Evolutionary conservation across 2,329 filamentous ascomycete species (phyloP), one percentile per base, ranked within the genome.

Genomic region (Alternaria angustiovoidea): DNA sequence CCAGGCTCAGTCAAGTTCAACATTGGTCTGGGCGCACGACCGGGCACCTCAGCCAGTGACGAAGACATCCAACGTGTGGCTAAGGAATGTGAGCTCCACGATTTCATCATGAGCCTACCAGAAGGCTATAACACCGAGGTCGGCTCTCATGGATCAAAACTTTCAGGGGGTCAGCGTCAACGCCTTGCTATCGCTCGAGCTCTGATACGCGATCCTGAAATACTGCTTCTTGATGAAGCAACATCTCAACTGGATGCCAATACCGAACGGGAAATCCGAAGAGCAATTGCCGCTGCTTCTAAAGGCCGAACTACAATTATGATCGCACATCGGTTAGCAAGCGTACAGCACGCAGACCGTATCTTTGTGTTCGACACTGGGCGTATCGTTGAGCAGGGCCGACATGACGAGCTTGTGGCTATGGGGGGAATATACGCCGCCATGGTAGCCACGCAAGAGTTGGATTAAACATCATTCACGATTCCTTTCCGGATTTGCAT

Each of bases 281-380:
- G 73, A 38, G 78, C 81, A 1, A 76, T 83, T 36, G 75, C 74
- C 8, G 77, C 76, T 20, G 81, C 80, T 14, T 75, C 79, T 5
- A 72, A 75, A 44, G 81, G 78, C 4, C 73, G 80, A 54, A 87
- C 92, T 2, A 91, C 91, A 62, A 82, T 95, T 3, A 90, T 91
- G 3, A 91, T 95, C 11, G 92, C 92, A 1, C 92, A 94, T 75
- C 83, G 91, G 14, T 81, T 94, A 49, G 89, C 89, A 0, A 94
- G 90, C 12, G 88, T 94, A 20, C 91, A 91, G 75, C 90, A 93
- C 67, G 90, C 91, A 1, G 89, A 94, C 74, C 81, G 89, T n/a
- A 94, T 94, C 42, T 92, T 91, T 68, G 91, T 94, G 0, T 86
- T 95, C 48, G 90, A 90, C 11, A 84, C 88, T 61, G 87, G 89